phyloP scores from a whole-genome alignment of 2,329 filamentous ascomycete species.

The Bipolaris gigantea region DNA sequence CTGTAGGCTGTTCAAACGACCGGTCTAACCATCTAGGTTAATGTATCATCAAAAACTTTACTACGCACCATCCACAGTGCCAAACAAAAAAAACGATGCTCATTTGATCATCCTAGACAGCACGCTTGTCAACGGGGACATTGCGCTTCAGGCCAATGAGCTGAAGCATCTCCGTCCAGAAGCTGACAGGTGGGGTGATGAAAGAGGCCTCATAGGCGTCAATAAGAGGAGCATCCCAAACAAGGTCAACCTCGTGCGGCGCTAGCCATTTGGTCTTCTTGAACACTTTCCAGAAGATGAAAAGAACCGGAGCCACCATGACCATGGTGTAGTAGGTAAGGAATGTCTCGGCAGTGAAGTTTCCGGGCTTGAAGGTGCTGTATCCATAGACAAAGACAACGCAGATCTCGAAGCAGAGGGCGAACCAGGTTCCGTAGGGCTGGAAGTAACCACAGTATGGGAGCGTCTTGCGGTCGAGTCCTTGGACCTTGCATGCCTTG shows the following conservation, averaged over 20 bases:
- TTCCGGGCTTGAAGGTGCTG: conserved; percentile 53
- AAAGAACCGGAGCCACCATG: conserved; percentile 55
- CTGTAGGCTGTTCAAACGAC: conserved; percentile 9
- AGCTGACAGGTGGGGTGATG: conserved; percentile 39
- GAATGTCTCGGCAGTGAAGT: conserved; percentile 54
- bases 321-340: conserved; percentile 60
- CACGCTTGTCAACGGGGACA: conserved; percentile 35
- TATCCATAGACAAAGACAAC: conserved; percentile 59
- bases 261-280: conserved; percentile 60
- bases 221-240: conserved; percentile 47
- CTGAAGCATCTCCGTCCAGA: conserved; percentile 45
- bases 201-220: conserved; percentile 50
- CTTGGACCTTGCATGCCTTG: conserved; percentile 52
- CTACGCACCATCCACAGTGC: background rate
- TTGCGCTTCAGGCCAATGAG: conserved; percentile 38
- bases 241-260: conserved; percentile 53
- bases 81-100: background rate
- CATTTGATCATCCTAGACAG: conserved; percentile 17
- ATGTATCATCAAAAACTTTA: conserved; percentile 8
- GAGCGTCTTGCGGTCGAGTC: conserved; percentile 54
- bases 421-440: conserved; percentile 56
- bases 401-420: conserved; percentile 52
- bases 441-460: conserved; percentile 54
- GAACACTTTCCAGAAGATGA: conserved; percentile 64
- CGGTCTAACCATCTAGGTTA: conserved; percentile 19